phyloP scores from a whole-genome alignment of 352 stramenopile species.

The Achlya hypogyna region DNA sequence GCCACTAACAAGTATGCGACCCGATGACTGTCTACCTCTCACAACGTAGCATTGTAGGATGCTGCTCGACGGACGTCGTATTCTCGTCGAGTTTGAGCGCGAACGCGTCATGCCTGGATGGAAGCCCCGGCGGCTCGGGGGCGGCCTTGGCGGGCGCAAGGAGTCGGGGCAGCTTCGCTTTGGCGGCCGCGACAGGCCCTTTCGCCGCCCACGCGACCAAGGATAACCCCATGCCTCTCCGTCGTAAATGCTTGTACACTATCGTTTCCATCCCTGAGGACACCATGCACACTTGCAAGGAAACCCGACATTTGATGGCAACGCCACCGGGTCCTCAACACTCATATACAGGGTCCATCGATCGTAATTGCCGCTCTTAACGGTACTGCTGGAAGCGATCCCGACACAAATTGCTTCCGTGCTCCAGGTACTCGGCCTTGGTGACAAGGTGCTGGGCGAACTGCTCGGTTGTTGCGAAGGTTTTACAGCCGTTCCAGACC shows the following conservation, averaged over 20 bases:
- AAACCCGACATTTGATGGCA: too few species aligned
- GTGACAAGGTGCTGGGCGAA: conserved; percentile 35
- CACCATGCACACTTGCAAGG: too few species aligned
- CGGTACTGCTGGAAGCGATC: neutral
- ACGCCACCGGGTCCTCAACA: too few species aligned
- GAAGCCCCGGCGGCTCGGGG: conserved; percentile 72
- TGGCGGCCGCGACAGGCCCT: conserved; percentile 62
- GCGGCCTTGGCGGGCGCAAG: conserved; percentile 63
- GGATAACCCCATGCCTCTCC: too few species aligned
- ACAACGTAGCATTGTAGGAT: neutral
- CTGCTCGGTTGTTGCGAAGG: conserved; percentile 28
- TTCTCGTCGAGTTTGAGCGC: conserved; percentile 74
- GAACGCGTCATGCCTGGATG: conserved; percentile 67
- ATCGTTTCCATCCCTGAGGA: too few species aligned
- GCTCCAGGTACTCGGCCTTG: conserved; percentile 66
- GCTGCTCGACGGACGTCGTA: conserved; percentile 41
- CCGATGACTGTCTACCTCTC: too few species aligned
- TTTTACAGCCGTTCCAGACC: conserved; percentile 46
- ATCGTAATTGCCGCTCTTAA: too few species aligned
- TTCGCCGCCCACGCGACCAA: conserved; percentile 18
- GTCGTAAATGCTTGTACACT: too few species aligned
- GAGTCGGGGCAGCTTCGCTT: conserved; percentile 79
- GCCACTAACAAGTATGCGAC: conserved; percentile 33
- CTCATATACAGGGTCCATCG: too few species aligned
- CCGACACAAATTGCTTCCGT: conserved; percentile 58